phyloP scores from a whole-genome alignment of 164 flowering plant genomes.

The Akebia trifoliata region DNA sequence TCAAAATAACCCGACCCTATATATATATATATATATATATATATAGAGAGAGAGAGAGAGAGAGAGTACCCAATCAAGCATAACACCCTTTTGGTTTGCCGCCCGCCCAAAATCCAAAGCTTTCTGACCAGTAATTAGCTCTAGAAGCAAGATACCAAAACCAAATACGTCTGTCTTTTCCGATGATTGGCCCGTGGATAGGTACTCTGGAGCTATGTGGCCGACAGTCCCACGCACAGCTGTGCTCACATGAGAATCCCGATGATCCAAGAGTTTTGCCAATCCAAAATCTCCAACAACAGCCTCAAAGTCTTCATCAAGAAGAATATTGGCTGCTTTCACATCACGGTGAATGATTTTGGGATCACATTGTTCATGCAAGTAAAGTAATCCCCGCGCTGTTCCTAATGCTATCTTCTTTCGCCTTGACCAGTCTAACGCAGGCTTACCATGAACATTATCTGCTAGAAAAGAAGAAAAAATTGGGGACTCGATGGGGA shows the following conservation, averaged over 20 bases:
- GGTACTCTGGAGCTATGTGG: conserved; percentile 85
- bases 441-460: conserved; percentile 50
- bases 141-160: conserved; percentile 77
- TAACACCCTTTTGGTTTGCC: conserved; percentile 53
- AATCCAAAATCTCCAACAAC: conserved; percentile 90
- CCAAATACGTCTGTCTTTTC: conserved; percentile 90
- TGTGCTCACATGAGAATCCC: conserved; percentile 82
- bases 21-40: neutral
- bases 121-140: conserved; percentile 75
- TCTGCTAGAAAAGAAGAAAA: conserved; percentile 31
- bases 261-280: conserved; percentile 84
- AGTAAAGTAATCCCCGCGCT: conserved; percentile 72
- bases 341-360: conserved; percentile 88
- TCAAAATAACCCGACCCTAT: neutral
- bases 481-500: neutral
- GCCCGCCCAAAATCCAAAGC: conserved; percentile 75
- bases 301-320: conserved; percentile 83
- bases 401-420: conserved; percentile 76
- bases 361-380: conserved; percentile 88
- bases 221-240: conserved; percentile 94
- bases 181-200: conserved; percentile 83
- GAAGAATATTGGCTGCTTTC: conserved; percentile 82
- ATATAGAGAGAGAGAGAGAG: neutral
- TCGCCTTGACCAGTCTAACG: conserved; percentile 70
- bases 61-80: conserved; percentile 48